Conservation (phyloP, 495 filamentous ascomycete species). For the Annulohypoxylon moriforme region DNA sequence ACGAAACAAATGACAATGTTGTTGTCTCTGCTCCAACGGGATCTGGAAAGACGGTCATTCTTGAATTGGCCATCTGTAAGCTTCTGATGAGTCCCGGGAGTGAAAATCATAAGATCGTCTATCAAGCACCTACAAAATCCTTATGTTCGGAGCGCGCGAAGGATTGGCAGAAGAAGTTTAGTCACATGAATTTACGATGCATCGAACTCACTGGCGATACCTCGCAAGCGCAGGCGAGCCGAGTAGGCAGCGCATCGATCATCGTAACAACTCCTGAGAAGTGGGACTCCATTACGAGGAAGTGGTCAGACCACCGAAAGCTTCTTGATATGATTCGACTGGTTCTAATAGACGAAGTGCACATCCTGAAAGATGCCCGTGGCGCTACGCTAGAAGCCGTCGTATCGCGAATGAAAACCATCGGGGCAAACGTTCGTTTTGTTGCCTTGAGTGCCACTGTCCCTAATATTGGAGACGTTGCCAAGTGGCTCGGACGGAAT, state of each 20-base stretch:
- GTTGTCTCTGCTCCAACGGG: conserved; percentile 93
- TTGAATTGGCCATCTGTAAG: conserved; percentile 92
- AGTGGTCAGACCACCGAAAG: conserved; percentile 90
- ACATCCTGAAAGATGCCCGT: conserved; percentile 89
- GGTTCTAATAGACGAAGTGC: conserved; percentile 96
- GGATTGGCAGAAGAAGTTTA: conserved; percentile 91
- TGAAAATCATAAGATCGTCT: conserved; percentile 89
- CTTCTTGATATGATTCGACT: conserved; percentile 88
- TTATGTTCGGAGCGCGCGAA: conserved; percentile 83
- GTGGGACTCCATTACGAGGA: conserved; percentile 97
- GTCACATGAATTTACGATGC: conserved; percentile 76
- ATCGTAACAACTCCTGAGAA: conserved; percentile 98
- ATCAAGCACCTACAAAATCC: conserved; percentile 94
- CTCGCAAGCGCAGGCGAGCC: conserved; percentile 74
- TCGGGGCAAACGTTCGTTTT: conserved; percentile 87
- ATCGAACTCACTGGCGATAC: conserved; percentile 95
- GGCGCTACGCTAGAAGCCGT: conserved; percentile 96
- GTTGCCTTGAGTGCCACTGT: conserved; percentile 93
- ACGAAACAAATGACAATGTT: conserved; percentile 80
- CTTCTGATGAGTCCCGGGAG: conserved; percentile 70
- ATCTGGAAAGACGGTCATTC: conserved; percentile 90
- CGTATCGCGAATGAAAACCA: conserved; percentile 95
- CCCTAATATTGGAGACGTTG: conserved; percentile 91
- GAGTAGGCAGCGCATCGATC: conserved; percentile 84
- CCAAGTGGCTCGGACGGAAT: conserved; percentile 88